Percentiles rank a stretch among this genome's conserved stretches.
Evolutionary conservation across 163 green algal species (phyloP).

Genomic region (Chlorella variabilis): DNA sequence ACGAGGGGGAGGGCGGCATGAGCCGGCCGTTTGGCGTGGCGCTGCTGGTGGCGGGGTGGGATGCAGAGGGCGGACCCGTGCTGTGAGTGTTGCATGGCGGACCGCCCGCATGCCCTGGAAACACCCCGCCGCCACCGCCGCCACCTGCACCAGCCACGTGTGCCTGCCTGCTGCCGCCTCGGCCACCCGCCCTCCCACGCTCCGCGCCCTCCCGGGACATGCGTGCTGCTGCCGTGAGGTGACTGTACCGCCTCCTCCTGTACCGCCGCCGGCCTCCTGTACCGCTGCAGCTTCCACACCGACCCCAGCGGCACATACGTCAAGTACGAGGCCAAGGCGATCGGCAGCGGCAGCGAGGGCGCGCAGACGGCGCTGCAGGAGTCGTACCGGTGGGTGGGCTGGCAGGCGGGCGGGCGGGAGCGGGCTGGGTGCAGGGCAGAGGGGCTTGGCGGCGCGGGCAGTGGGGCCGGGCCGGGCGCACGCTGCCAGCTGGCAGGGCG

Average conservation of each 20-base stretch:
- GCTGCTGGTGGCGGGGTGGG: conserved; percentile 94
- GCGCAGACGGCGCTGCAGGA: conserved; percentile 81
- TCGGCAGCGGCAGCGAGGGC: conserved; percentile 92
- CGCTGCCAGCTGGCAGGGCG: too few species aligned
- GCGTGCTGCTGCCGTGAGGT: too few species aligned
- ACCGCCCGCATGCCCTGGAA: too few species aligned
- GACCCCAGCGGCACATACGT: conserved; percentile 97
- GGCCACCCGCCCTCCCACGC: too few species aligned
- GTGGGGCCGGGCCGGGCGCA: too few species aligned
- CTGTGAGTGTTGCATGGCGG: conserved; percentile 69
- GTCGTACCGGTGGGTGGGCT: conserved; percentile 20
- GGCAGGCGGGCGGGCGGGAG: background rate
- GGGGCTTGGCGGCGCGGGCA: too few species aligned
- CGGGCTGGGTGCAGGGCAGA: background rate
- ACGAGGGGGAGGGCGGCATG: conserved; percentile 71
- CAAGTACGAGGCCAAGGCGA: conserved; percentile 95
- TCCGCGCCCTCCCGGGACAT: too few species aligned
- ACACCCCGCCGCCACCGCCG: too few species aligned
- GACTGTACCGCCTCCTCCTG: too few species aligned
- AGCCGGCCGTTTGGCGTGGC: conserved; percentile 96
- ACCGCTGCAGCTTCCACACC: conserved; percentile 90
- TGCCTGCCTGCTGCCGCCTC: too few species aligned
- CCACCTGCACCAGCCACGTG: too few species aligned
- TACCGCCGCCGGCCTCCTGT: too few species aligned
- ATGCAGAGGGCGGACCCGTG: conserved; percentile 84